Evolutionary conservation across 371 early-diverging fungal genomes (phyloP).

Genomic region (Actinomortierella ambigua): DNA sequence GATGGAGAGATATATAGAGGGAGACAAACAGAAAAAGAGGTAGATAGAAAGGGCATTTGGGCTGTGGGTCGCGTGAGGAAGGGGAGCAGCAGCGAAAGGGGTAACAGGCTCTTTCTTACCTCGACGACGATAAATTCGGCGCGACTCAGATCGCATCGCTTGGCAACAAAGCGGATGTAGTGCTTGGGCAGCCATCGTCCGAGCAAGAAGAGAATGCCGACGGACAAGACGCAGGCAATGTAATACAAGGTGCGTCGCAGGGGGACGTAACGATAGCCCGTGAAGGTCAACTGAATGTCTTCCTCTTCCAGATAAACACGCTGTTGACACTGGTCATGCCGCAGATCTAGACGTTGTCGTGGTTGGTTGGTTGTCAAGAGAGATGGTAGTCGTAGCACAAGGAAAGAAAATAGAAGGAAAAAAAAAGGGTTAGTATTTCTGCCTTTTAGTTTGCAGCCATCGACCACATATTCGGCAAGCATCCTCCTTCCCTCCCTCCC

Average conservation of each 20-base stretch:
- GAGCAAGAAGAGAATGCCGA: conserved; percentile 75
- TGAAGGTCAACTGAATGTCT: conserved; percentile 60
- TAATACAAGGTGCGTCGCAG: conserved; percentile 59
- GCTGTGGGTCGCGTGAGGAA: conserved; percentile 3
- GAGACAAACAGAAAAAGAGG: too few species aligned
- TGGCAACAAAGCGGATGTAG: conserved; percentile 71
- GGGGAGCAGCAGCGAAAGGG: conserved; percentile 1
- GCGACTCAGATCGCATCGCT: conserved; percentile 58
- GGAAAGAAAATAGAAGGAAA: too few species aligned
- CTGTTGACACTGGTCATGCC: conserved; percentile 16
- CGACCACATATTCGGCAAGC: too few species aligned
- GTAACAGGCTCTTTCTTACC: too few species aligned
- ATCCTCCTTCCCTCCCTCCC: too few species aligned
- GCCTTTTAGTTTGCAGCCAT: too few species aligned
- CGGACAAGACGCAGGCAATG: conserved; percentile 64
- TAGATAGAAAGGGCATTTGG: background rate
- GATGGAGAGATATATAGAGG: too few species aligned
- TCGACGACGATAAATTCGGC: conserved; percentile 75
- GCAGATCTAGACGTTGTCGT: conserved; percentile 1
- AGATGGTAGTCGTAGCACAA: too few species aligned
- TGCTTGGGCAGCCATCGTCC: conserved; percentile 86
- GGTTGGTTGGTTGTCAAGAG: too few species aligned
- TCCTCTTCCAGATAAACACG: conserved; percentile 41
- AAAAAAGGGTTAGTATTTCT: too few species aligned
- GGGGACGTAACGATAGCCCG: conserved; percentile 65